Conservation (phyloP, 805 yeast species). For the Candida corydali region DNA sequence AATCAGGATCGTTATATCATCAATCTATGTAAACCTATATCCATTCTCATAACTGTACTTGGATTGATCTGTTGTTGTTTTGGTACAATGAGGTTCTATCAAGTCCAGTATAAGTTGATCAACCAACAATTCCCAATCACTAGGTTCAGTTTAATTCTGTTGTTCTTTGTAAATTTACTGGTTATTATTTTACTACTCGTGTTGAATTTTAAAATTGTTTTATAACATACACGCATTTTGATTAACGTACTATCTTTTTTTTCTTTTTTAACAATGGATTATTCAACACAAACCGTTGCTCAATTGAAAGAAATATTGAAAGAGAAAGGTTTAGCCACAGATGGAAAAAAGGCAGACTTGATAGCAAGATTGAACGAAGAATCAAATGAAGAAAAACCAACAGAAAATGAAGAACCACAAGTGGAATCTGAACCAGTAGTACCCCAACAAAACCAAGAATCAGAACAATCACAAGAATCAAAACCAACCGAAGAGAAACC, state of each 20-base stretch:
- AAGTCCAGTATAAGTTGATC: slow-evolving; percentile 20
- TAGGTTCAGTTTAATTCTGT: slow-evolving; percentile 15
- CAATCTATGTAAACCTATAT: slow-evolving; percentile 12
- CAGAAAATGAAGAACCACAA: slow-evolving; percentile 13
- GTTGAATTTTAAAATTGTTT: slow-evolving; percentile 14
- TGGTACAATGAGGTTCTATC: slow-evolving; percentile 21
- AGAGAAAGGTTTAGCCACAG: slow-evolving; percentile 57
- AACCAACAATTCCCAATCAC: slow-evolving; percentile 21
- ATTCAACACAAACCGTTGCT: slow-evolving; percentile 68
- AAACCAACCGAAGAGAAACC: slow-evolving; percentile 5
- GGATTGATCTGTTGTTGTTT: slow-evolving; percentile 16
- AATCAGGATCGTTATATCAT: neutral
- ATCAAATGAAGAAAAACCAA: slow-evolving; percentile 10
- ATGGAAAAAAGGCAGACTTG: slow-evolving; percentile 81
- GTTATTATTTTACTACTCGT: slow-evolving; percentile 17
- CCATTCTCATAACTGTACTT: slow-evolving; percentile 14
- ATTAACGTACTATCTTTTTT: neutral
- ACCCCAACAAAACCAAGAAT: neutral
- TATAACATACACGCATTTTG: slow-evolving; percentile 2
- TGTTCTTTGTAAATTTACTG: slow-evolving; percentile 16
- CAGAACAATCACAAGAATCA: slow-evolving; percentile 3
- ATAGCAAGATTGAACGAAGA: slow-evolving; percentile 54
- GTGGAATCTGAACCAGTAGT: slow-evolving; percentile 10
- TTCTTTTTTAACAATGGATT: slow-evolving; percentile 27
- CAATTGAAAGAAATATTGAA: slow-evolving; percentile 79